Percentiles rank a stretch among this genome's conserved stretches.
These are phyloP conservation scores for Coemansia furcata DNA, from an alignment of 192 early-diverging fungal genomes.

Conservation along the genomic window DNA sequence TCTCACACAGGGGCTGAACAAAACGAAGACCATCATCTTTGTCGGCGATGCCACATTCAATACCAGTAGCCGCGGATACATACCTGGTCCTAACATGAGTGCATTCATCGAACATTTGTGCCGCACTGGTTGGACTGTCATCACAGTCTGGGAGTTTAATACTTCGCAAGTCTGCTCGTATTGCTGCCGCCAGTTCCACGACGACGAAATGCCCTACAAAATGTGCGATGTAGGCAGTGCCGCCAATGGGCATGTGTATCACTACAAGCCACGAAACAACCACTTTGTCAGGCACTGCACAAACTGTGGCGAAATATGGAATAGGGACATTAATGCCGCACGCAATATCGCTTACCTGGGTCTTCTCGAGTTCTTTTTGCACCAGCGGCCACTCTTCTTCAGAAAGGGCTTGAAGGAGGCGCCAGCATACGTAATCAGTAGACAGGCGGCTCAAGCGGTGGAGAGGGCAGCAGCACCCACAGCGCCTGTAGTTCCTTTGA, in stretches of 20 bases:
- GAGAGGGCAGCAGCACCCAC: no score
- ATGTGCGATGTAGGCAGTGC: neutral
- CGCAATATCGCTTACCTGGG: neutral
- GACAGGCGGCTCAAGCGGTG: neutral
- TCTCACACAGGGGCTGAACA: neutral
- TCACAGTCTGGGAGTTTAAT: no score
- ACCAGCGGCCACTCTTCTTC: neutral
- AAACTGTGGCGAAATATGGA: neutral
- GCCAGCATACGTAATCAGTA: neutral
- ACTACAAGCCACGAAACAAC: neutral
- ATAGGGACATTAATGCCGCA: neutral
- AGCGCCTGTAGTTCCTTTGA: no score
- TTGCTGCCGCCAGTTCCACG: neutral
- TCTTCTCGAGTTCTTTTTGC: neutral
- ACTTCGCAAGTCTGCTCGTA: neutral
- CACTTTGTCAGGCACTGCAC: neutral
- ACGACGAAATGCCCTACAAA: neutral
- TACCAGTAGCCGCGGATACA: no score
- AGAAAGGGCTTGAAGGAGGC: neutral
- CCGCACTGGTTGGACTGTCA: no score
- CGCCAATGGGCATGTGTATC: neutral
- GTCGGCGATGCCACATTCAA: neutral
- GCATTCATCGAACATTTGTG: no score
- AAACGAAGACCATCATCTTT: neutral
- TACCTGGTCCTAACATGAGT: no score